Evolutionary conservation across 2,329 filamentous ascomycete genomes (phyloP), one percentile per base, ranked within the genome.

Genomic region (Alternaria arbusti): DNA sequence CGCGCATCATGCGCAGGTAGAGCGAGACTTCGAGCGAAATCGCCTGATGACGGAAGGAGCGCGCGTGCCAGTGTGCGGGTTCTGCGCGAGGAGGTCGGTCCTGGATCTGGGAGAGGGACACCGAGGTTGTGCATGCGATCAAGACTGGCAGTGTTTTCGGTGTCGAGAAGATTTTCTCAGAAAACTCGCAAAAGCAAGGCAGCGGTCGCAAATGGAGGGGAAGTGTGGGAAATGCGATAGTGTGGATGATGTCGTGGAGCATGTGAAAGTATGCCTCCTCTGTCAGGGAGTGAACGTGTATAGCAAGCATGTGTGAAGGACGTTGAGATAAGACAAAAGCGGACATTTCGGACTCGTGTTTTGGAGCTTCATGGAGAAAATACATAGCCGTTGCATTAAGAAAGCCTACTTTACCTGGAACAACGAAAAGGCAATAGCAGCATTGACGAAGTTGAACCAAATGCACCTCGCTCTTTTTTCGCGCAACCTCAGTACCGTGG

Each of bases 71-170:
- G 61, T 64, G 10, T 64, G 64, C 32, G 23, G 6, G 25, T 20
- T 23, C 3, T 66, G 57, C 25, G 61, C 57, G 28, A 36, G 20
- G 11, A 47, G 6, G 22, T 44, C 36, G 9, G 17, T 54, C 15
- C 30, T 22, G 11, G 23, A 25, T 13, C 9, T 61, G 10, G 40
- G 36, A 17, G 17, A 11, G 17, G 50, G 54, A 23, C n/a, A 43
- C 15, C 22, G 17, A 50, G 54, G 23, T 20, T 66, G 64, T 26
- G 36, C 40, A 11, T 66, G 61, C 30, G 58, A 61, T 44, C 47
- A 15, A 7, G n/a, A 46, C 17, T 61, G 57, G 64, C 59, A 44
- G 8, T 64, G 61, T 43, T 61, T 59, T 26, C 49, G 58, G 22
- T 64, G 64, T 40, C 63, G 58, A 1, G 58, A 65, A 23, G 36